Conservation (phyloP, 2,329 filamentous ascomycete genomes). For the Cordyceps cicadae region DNA sequence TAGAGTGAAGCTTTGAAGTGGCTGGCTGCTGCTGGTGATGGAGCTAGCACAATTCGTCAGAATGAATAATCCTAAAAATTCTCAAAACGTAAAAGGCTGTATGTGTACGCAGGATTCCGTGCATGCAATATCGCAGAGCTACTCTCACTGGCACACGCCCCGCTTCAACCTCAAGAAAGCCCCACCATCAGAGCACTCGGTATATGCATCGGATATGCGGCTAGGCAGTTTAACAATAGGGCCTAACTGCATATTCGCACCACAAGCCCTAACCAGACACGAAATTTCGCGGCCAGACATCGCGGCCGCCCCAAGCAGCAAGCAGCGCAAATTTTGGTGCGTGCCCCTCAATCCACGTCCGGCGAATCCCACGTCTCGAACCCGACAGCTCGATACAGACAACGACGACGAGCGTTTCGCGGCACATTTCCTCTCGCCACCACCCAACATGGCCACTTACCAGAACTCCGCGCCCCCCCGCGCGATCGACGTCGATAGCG, state of each 20-base stretch:
- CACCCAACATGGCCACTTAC: conserved; percentile 47
- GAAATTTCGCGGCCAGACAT: conserved; percentile 26
- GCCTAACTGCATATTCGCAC: conserved; percentile 24
- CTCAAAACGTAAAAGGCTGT: neutral
- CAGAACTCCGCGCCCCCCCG: conserved; percentile 54
- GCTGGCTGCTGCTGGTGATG: neutral
- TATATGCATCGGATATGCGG: conserved; percentile 22
- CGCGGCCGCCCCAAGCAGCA: conserved; percentile 17
- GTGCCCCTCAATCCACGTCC: conserved; percentile 20
- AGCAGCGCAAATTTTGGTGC: conserved; percentile 28
- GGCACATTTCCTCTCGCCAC: conserved; percentile 4
- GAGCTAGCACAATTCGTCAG: conserved; percentile 6
- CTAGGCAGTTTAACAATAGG: conserved; percentile 16
- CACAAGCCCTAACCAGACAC: conserved; percentile 33
- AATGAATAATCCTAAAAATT: conserved; percentile 6
- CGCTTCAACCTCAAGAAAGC: conserved; percentile 18
- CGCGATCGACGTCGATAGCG: conserved; percentile 70
- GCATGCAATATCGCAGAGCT: neutral
- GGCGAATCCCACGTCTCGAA: conserved; percentile 11
- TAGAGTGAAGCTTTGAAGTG: neutral
- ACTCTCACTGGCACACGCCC: conserved; percentile 14
- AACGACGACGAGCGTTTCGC: conserved; percentile 19
- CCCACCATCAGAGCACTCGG: conserved; percentile 18
- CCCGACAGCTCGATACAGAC: conserved; percentile 15
- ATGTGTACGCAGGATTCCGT: neutral